phyloP scores from a whole-genome alignment of 2,329 filamentous ascomycete genomes.

The Aspergillus sp. region DNA sequence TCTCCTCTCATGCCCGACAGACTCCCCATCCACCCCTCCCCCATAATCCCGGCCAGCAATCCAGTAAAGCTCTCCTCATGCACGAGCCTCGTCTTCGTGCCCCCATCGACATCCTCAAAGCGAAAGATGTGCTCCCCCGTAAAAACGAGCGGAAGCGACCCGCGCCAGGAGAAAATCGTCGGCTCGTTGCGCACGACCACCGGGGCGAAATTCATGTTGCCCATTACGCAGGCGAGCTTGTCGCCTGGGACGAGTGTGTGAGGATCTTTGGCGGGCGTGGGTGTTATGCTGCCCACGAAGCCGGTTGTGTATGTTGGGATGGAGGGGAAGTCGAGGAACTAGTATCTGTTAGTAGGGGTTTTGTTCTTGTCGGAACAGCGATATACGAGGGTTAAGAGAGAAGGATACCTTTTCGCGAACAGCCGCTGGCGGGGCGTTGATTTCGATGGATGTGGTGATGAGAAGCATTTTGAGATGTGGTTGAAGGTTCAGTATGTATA shows the following conservation, averaged over 20 bases:
- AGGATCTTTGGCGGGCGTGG: not conserved
- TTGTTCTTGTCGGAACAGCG: not conserved
- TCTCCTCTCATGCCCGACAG: conserved; percentile 1
- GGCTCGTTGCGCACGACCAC: conserved; percentile 2
- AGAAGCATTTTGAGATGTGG: conserved; percentile 1
- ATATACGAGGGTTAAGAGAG: too few relatives aligned
- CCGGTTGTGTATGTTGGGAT: conserved; percentile 13
- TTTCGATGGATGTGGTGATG: conserved; percentile 14
- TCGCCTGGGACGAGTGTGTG: conserved; percentile 12
- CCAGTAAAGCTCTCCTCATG: conserved; percentile 18
- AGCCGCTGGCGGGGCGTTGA: conserved; percentile 8
- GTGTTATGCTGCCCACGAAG: conserved; percentile 12
- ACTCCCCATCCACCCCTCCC: not conserved
- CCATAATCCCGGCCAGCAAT: conserved; percentile 14
- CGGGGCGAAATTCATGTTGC: conserved; percentile 14
- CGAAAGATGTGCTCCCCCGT: conserved; percentile 14
- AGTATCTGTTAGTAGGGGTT: not conserved
- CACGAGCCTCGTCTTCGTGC: conserved; percentile 4
- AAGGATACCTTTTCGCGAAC: conserved; percentile 16
- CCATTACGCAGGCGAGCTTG: conserved; percentile 1
- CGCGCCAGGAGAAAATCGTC: conserved; percentile 7
- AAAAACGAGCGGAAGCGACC: conserved; percentile 6
- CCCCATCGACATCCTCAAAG: conserved; percentile 6
- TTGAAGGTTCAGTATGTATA: not conserved
- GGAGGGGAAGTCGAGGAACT: conserved; percentile 19